phyloP scores from a whole-genome alignment of 768 basidiomycete species.

The Boletus sp. region DNA sequence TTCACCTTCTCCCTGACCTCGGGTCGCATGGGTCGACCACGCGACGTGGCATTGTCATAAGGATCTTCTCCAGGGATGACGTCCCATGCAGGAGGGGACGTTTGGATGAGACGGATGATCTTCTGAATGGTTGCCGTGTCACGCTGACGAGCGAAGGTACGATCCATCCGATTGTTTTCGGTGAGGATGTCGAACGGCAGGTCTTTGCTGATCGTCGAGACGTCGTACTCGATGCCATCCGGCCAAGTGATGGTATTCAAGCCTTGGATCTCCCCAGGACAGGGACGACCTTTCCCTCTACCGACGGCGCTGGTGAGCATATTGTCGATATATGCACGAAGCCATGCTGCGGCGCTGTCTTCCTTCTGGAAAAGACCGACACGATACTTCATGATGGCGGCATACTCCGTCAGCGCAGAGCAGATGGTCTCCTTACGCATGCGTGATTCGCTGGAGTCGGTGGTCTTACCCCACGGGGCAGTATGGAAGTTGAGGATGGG shows the following conservation, averaged over 20 bases:
- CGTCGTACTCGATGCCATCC: neutral
- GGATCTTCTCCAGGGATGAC: no score
- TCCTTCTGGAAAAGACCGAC: neutral
- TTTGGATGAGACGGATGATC: no score
- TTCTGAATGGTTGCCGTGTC: no score
- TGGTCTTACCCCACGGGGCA: neutral
- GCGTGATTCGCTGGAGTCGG: neutral
- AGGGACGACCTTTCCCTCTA: neutral
- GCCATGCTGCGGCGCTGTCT: neutral
- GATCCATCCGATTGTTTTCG: neutral
- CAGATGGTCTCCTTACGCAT: neutral
- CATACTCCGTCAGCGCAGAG: neutral
- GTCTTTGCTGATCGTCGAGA: accelerated
- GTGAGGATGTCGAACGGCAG: neutral
- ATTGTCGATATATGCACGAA: neutral
- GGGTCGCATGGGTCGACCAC: no score
- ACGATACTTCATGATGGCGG: neutral
- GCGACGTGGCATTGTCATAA: no score
- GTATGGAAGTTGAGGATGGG: neutral
- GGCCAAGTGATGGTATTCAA: neutral
- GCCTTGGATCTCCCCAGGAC: neutral
- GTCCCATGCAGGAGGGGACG: no score
- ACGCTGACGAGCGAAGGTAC: no score
- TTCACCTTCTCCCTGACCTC: no score
- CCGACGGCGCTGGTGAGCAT: neutral